phyloP scores from a whole-genome alignment of 169 alveolate species.

The Cryptosporidium tyzzeri region DNA sequence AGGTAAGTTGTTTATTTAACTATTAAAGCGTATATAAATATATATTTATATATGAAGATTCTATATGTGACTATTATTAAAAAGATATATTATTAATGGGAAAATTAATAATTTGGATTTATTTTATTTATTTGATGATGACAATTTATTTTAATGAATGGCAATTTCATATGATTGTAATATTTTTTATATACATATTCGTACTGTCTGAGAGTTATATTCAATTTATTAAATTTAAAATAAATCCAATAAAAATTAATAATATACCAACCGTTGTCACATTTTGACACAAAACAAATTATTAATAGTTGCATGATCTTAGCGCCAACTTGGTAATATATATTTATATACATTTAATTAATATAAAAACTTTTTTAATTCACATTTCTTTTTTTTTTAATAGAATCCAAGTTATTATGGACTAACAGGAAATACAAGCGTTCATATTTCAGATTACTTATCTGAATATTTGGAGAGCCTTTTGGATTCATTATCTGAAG shows the following conservation, averaged over 20 bases:
- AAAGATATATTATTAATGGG: too few relatives aligned
- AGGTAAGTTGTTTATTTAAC: slow-evolving; percentile 76
- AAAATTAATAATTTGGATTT: background rate
- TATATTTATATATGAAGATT: background rate
- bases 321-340: background rate
- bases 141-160: background rate
- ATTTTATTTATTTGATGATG: background rate
- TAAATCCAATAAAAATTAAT: background rate
- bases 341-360: slow-evolving; percentile 16
- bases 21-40: background rate
- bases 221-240: background rate
- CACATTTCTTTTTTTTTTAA: background rate
- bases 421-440: slow-evolving; percentile 92
- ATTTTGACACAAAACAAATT: background rate
- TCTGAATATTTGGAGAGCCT: slow-evolving; percentile 95
- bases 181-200: slow-evolving; percentile 26
- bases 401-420: slow-evolving; percentile 99
- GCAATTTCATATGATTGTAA: background rate
- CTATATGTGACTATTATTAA: background rate
- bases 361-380: background rate
- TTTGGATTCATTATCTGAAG: slow-evolving; percentile 91
- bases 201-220: slow-evolving; percentile 71
- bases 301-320: background rate
- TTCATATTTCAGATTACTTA: slow-evolving; percentile 94
- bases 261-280: background rate